Evolutionary conservation across 371 early-diverging fungal genomes (phyloP).

Genomic region (Lichtheimia hyalospora): DNA sequence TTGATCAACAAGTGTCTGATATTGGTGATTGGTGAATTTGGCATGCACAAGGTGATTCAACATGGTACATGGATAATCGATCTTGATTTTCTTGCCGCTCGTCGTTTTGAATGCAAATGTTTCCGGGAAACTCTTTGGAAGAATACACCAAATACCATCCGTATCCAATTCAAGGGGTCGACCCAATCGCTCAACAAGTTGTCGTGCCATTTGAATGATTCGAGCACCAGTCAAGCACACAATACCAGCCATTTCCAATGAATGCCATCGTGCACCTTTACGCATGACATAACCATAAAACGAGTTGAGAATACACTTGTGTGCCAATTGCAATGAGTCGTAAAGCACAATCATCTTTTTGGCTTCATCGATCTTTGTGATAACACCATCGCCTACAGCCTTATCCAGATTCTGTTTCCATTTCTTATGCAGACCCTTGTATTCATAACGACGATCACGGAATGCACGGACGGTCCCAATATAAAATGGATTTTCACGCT

Average conservation of each 20-base stretch:
- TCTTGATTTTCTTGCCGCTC: constrained; percentile 75
- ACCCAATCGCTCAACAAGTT: constrained; percentile 94
- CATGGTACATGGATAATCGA: constrained; percentile 98
- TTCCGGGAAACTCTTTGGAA: constrained; percentile 95
- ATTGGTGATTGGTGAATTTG: constrained; percentile 98
- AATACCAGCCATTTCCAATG: constrained; percentile 99
- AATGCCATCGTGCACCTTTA: constrained; percentile 99
- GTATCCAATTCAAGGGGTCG: constrained; percentile 99
- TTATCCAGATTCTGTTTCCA: constrained; percentile 87
- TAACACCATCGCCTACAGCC: constrained; percentile 64
- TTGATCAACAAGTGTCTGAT: constrained; percentile 75
- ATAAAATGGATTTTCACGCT: constrained; percentile 99
- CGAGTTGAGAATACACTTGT: constrained; percentile 98
- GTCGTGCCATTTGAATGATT: constrained; percentile 97
- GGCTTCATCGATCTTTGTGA: constrained; percentile 81
- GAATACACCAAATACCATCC: constrained; percentile 99
- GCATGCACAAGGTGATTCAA: constrained; percentile 97
- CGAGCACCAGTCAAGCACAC: constrained; percentile 97
- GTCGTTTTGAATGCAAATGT: constrained; percentile 82
- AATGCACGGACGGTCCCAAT: constrained; percentile 98
- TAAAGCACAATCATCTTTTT: constrained; percentile 95
- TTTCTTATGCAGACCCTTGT: constrained; percentile 92
- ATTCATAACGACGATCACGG: constrained; percentile 98
- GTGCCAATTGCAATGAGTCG: constrained; percentile 98
- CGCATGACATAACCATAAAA: constrained; percentile 99